Percentiles rank a stretch among this genome's conserved stretches.
These are phyloP conservation scores for Lactarius hengduanensis DNA, from an alignment of 768 basidiomycete species.

Conservation along the genomic window DNA sequence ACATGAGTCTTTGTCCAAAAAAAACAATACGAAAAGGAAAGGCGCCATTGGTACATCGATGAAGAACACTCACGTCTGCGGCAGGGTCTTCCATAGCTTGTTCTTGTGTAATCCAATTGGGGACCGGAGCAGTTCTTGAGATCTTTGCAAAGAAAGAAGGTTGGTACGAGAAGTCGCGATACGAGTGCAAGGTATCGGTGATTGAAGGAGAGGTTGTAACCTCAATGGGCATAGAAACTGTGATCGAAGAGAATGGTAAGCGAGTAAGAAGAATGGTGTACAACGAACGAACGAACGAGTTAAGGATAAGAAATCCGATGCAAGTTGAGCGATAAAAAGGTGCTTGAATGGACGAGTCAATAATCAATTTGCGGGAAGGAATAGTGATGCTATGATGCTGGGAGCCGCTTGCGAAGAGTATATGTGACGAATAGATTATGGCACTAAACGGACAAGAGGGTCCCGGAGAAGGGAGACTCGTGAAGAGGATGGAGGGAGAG, in stretches of 20 bases:
- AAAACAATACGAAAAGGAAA: background rate
- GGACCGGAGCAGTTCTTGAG: conserved; percentile 33
- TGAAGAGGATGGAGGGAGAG: conserved; percentile 21
- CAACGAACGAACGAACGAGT: conserved; percentile 39
- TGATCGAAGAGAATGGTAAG: conserved; percentile 24
- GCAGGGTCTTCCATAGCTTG: conserved; percentile 35
- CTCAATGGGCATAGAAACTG: conserved; percentile 67
- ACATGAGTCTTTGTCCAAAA: conserved; percentile 21
- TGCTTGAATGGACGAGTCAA: conserved; percentile 44
- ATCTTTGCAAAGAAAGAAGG: conserved; percentile 38
- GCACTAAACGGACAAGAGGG: conserved; percentile 37
- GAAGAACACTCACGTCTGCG: conserved; percentile 26
- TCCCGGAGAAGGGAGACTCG: conserved; percentile 23
- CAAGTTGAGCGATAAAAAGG: conserved; percentile 50
- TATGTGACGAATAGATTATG: conserved; percentile 30
- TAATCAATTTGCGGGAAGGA: conserved; percentile 48
- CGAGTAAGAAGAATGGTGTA: conserved; percentile 31
- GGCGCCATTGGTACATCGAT: conserved; percentile 9
- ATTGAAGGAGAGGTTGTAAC: conserved; percentile 54
- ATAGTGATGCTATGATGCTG: conserved; percentile 41
- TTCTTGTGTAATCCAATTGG: conserved; percentile 52
- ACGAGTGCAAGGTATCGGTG: conserved; percentile 40
- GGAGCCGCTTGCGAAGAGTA: conserved; percentile 32
- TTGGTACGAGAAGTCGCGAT: conserved; percentile 35
- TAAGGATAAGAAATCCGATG: conserved; percentile 51